Evolutionary conservation across 2,329 filamentous ascomycete species (phyloP).

Genomic region (Camillea tinctor): DNA sequence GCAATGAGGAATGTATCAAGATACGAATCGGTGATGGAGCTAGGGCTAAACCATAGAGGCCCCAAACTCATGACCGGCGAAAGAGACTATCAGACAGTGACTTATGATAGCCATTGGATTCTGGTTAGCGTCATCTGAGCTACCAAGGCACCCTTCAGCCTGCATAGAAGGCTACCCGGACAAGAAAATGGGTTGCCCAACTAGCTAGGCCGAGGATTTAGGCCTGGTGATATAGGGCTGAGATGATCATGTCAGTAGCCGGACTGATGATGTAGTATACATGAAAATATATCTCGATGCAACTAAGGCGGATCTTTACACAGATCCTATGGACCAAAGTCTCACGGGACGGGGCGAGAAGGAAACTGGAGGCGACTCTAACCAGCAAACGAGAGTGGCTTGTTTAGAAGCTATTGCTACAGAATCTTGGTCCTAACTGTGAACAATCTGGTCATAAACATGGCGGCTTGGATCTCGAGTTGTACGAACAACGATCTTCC

Average conservation of each 20-base stretch:
- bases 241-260: too few species aligned
- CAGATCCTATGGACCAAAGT: not conserved
- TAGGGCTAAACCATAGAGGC: too few species aligned
- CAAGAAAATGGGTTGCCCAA: not conserved
- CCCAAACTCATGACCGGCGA: too few species aligned
- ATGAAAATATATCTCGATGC: not conserved
- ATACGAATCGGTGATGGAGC: too few species aligned
- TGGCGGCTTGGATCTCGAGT: not conserved
- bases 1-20: too few species aligned
- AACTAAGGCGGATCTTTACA: not conserved
- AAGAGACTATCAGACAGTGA: not conserved
- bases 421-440: not conserved
- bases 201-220: not conserved
- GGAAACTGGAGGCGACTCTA: not conserved
- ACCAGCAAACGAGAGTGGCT: not conserved
- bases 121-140: not conserved
- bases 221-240: not conserved
- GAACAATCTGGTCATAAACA: not conserved
- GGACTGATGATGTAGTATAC: not conserved
- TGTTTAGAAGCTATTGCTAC: not conserved
- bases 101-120: not conserved
- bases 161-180: not conserved
- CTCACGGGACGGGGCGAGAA: not conserved
- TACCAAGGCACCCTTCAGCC: not conserved
- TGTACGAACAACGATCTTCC: not conserved